Evolutionary conservation across 1,284 basidiomycete genomes (phyloP).

Genomic region (Cutaneotrichosporon spelunceum): DNA sequence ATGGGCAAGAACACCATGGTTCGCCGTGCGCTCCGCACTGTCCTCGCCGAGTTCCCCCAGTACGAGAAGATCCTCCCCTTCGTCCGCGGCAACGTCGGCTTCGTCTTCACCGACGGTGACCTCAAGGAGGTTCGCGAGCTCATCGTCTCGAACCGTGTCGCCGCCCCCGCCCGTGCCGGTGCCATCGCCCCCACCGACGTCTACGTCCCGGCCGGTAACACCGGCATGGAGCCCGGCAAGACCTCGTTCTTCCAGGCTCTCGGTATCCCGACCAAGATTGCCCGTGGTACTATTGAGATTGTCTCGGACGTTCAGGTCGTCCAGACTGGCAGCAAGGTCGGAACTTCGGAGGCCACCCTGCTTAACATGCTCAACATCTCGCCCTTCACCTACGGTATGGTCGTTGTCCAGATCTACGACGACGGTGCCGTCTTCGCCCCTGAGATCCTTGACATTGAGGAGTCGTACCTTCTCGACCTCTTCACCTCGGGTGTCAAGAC

Average conservation of each 20-base stretch:
- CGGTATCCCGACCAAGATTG: conserved; percentile 99
- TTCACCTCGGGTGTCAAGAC: conserved; percentile 93
- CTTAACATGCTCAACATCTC: conserved; percentile 99
- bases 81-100: conserved; percentile 97
- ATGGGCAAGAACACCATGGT: conserved; percentile 99
- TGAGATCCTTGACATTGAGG: conserved; percentile 89
- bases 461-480: conserved; percentile 81
- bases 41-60: conserved; percentile 84
- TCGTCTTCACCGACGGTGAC: conserved; percentile 93
- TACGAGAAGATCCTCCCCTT: conserved; percentile 95
- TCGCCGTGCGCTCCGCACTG: conserved; percentile 89
- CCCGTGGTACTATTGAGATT: conserved; percentile 99
- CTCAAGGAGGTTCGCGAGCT: conserved; percentile 91
- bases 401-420: conserved; percentile 89
- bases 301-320: conserved; percentile 97
- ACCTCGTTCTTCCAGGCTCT: conserved; percentile 99
- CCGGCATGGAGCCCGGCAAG: conserved; percentile 99
- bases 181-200: conserved; percentile 91
- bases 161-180: conserved; percentile 97
- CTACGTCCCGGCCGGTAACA: conserved; percentile 90
- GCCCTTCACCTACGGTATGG: conserved; percentile 99
- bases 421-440: conserved; percentile 86
- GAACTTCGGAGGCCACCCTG: conserved; percentile 92
- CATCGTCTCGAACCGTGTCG: conserved; percentile 95
- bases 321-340: conserved; percentile 84